These are phyloP conservation scores for Candida freyschussii DNA, from an alignment of 1,139 yeast species.

Conservation along the genomic window DNA sequence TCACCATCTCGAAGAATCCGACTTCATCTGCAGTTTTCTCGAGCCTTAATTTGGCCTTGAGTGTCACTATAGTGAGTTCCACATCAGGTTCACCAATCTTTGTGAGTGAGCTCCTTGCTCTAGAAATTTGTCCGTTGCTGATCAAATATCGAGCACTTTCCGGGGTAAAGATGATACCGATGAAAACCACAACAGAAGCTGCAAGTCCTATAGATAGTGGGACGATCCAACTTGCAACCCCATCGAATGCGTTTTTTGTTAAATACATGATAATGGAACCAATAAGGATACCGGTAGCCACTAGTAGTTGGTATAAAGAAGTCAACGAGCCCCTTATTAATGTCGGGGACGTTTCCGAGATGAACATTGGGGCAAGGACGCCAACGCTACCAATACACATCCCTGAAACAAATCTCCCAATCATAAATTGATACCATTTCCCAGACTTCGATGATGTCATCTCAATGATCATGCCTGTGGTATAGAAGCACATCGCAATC, in stretches of 20 bases:
- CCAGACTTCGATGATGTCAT: slow-evolving; percentile 36
- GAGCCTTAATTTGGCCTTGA: slow-evolving; percentile 57
- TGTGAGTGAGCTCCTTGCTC: slow-evolving; percentile 42
- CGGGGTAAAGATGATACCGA: slow-evolving; percentile 60
- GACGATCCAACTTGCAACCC: slow-evolving; percentile 51
- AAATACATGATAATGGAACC: slow-evolving; percentile 63
- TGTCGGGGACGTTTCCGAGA: slow-evolving; percentile 64
- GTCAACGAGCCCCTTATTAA: slow-evolving; percentile 61
- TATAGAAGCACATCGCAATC: slow-evolving; percentile 41
- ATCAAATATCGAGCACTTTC: slow-evolving; percentile 43
- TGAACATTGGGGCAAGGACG: slow-evolving; percentile 59
- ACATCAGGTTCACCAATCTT: slow-evolving; percentile 44
- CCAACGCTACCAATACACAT: slow-evolving; percentile 62
- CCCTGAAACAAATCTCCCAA: slow-evolving; percentile 49
- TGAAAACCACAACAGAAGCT: slow-evolving; percentile 39
- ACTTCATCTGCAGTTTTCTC: slow-evolving; percentile 43
- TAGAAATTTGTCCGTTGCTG: slow-evolving; percentile 48
- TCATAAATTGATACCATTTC: slow-evolving; percentile 38
- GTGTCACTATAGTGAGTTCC: slow-evolving; percentile 55
- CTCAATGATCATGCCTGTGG: slow-evolving; percentile 48
- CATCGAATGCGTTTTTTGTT: slow-evolving; percentile 40
- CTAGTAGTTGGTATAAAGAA: slow-evolving; percentile 56
- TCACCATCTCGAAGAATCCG: slow-evolving; percentile 34
- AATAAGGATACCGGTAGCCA: slow-evolving; percentile 58
- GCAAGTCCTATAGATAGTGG: slow-evolving; percentile 39